Evolutionary conservation across 2,329 filamentous ascomycete genomes (phyloP), one percentile per base, ranked within the genome.

Genomic region (Diaporthe capsici): DNA sequence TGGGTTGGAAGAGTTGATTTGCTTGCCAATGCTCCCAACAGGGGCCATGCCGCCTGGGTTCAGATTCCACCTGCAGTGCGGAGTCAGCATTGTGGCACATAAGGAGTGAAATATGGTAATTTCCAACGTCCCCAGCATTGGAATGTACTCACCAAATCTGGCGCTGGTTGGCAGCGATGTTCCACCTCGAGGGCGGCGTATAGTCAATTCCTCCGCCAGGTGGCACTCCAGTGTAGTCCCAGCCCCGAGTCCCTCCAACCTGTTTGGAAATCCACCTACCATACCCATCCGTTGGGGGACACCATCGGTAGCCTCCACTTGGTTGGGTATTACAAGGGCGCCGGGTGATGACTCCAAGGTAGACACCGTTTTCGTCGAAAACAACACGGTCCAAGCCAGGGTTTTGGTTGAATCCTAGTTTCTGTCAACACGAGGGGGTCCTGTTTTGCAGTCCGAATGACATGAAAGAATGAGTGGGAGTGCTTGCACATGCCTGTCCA

Each of bases 321-420:
- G 20, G 13, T 8, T 4, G 4, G 31, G 7, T 3, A 15, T 15
- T 4, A 10, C 25, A 8, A 1, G 2, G 9, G 61, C 61, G 61
- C 4, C 42, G 17, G 25, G 61, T 65, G 42, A 65, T 65, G 9
- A 65, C 61, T 4, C 61, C 61, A 28, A 65, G 25, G 61, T 65
- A 49, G 17, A 49, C 6, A 7, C 61, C 61, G 61, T 65, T 3
- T 4, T 10, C 4, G 15, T n/a, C 12, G 20, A 65, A 65, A 4
- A 65, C 61, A 4, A 65, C 61, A 13, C 61, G 61, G 13, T 65
- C 61, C 17, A 15, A 2, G 1, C 61, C 61, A 12, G 61, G 61
- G 28, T 65, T 65, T 15, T 65, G 61, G 61, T 65, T 65, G 20
- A 31, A 25, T 15, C 61, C 61, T 65, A 6, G 1, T 4, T 7